These are phyloP conservation scores for Leucogyrophana mollusca DNA, from an alignment of 768 basidiomycete species.

Conservation along the genomic window DNA sequence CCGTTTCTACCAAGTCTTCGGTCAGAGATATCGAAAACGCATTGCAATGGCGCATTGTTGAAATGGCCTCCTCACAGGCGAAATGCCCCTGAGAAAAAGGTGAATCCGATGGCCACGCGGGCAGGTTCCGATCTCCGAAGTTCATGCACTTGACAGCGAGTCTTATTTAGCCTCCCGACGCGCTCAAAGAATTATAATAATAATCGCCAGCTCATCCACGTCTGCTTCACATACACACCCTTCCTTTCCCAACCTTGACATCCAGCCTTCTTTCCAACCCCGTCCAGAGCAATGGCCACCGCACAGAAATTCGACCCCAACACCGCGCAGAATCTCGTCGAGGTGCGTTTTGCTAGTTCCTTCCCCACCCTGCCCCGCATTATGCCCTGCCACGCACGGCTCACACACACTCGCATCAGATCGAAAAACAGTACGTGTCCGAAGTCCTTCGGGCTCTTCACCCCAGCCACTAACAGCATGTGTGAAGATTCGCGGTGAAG, in stretches of 20 bases:
- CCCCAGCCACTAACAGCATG: slow-evolving; percentile 6
- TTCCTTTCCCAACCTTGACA: background rate
- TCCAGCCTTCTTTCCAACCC: background rate
- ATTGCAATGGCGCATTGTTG: too few relatives aligned
- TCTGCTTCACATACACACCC: background rate
- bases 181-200: background rate
- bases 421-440: slow-evolving; percentile 87
- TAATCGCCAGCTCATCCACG: slow-evolving; percentile 6
- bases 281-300: slow-evolving; percentile 39
- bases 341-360: slow-evolving; percentile 49
- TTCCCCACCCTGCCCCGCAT: slow-evolving; percentile 2
- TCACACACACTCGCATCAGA: slow-evolving; percentile 43
- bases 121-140: slow-evolving; percentile 3
- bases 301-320: slow-evolving; percentile 75
- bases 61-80: too few relatives aligned
- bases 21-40: too few relatives aligned
- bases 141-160: background rate
- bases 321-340: slow-evolving; percentile 86
- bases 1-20: too few relatives aligned
- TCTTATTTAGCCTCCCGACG: background rate
- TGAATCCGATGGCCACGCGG: too few relatives aligned
- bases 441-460: slow-evolving; percentile 7
- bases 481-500: slow-evolving; percentile 54
- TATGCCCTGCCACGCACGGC: background rate
- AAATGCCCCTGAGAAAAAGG: too few relatives aligned